Evolutionary conservation across 495 filamentous ascomycete genomes (phyloP), one percentile per base, ranked within the genome.

Genomic region (Apiosordaria backusii): DNA sequence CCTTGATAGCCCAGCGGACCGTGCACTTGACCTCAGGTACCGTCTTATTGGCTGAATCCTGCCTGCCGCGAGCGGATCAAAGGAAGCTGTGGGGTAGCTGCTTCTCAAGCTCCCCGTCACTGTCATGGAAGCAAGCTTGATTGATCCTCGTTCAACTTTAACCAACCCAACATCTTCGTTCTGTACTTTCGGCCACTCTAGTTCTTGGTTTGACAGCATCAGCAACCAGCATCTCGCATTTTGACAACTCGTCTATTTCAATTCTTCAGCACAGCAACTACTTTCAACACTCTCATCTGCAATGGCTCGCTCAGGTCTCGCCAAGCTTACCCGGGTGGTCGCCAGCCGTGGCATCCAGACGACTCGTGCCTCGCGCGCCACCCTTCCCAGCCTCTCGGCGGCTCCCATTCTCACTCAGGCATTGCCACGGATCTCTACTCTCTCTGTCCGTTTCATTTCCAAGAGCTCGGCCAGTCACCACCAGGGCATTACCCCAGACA

Each of bases 401-500:
- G 50, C 64, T 27, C 10, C 62, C 25, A 13, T 19, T 23, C 23
- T 26, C 52, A 54, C 54, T 15, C 40, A 25, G 10, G 4, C 59
- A 27, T 24, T 25, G 25, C 35, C 58, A 10, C 22, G 50, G 19
- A 7, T 45, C 15, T 15, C 62, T 21, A 10, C 25, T 19, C 27
- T 25, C 10, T 27, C 54, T 18, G 23, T 53, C n/a, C 59, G 68
- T 5, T 72, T 68, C 57, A 65, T 72, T 16, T 70, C 73, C 19
- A 65, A 52, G 6, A 65, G 65, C 40, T 13, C 68, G 35, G 35
- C 35, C 29, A 18, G 22, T 27, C 57, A n/a, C 60, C 69, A 65
- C 67, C 70, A 67, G 24, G 68, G 70, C 23, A 78, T 77, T 65
- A 75, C 75, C 19, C 77, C 77, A 3, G 75, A 79, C 53, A 61